A percentile compares a stretch with the other conserved stretches of the same genome.
These are phyloP conservation scores for Linum lewisii DNA, from an alignment of 345 rosid genomes.

Conservation along the genomic window DNA sequence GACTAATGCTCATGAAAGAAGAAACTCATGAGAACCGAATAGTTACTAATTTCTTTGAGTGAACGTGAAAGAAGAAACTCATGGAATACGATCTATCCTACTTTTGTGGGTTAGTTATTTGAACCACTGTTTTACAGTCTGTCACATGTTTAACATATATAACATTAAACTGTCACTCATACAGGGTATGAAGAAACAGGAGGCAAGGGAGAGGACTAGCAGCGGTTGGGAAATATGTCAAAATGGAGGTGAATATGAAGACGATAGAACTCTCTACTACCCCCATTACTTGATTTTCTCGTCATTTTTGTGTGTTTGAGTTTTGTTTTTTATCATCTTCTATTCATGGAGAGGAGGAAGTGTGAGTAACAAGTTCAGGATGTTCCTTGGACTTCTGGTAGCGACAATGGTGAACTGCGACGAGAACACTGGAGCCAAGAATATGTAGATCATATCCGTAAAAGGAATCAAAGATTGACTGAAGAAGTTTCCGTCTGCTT, in stretches of 20 bases:
- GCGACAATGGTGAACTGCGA: conserved; percentile 3
- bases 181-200: not conserved
- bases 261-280: not conserved
- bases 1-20: too few relatives aligned
- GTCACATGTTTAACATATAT: too few relatives aligned
- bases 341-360: not conserved
- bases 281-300: not conserved
- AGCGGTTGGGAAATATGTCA: not conserved
- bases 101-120: too few relatives aligned
- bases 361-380: conserved; percentile 3
- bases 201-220: not conserved
- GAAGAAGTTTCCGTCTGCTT: not conserved
- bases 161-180: not conserved
- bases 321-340: not conserved
- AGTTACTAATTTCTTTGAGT: too few relatives aligned
- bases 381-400: conserved; percentile 1
- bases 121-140: too few relatives aligned
- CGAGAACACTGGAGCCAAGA: conserved; percentile 6
- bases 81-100: too few relatives aligned
- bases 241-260: not conserved
- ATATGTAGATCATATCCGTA: conserved; percentile 4
- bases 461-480: conserved; percentile 2
- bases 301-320: not conserved
- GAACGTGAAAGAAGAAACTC: too few relatives aligned
- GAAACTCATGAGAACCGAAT: too few relatives aligned